These are phyloP conservation scores for Penicillium atrosanguineum DNA, from an alignment of 495 filamentous ascomycete species.

Conservation along the genomic window DNA sequence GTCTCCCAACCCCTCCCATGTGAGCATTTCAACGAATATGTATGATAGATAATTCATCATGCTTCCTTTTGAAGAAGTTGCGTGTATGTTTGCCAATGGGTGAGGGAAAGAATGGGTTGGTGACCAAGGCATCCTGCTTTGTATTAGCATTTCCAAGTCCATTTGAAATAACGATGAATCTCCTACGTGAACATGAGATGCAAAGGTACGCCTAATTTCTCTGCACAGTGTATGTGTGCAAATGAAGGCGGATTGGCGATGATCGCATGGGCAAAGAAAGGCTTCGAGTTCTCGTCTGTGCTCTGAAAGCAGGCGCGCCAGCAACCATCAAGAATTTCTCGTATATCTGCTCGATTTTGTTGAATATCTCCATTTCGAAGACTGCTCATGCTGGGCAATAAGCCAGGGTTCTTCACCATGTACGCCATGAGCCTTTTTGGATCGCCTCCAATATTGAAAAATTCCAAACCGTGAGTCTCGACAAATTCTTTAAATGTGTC, in stretches of 20 bases:
- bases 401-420: slow-evolving; percentile 2
- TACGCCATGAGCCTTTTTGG: neutral
- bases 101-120: too few relatives aligned
- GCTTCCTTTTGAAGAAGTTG: too few relatives aligned
- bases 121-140: too few relatives aligned
- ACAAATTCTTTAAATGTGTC: neutral
- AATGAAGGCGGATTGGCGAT: neutral
- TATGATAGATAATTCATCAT: too few relatives aligned
- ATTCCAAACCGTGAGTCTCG: neutral
- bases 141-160: too few relatives aligned
- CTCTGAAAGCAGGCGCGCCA: neutral
- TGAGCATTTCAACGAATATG: too few relatives aligned
- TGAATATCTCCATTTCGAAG: neutral
- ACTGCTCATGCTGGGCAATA: neutral
- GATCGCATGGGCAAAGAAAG: neutral
- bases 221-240: slow-evolving; percentile 1
- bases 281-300: neutral
- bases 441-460: neutral
- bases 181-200: slow-evolving; percentile 1
- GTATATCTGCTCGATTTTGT: neutral
- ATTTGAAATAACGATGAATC: neutral
- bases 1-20: too few relatives aligned
- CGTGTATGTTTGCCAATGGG: too few relatives aligned
- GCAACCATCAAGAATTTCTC: neutral
- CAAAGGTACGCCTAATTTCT: slow-evolving; percentile 30